These are phyloP conservation scores for Ogataea naganishii DNA, from an alignment of 805 yeast genomes.

Conservation along the genomic window DNA sequence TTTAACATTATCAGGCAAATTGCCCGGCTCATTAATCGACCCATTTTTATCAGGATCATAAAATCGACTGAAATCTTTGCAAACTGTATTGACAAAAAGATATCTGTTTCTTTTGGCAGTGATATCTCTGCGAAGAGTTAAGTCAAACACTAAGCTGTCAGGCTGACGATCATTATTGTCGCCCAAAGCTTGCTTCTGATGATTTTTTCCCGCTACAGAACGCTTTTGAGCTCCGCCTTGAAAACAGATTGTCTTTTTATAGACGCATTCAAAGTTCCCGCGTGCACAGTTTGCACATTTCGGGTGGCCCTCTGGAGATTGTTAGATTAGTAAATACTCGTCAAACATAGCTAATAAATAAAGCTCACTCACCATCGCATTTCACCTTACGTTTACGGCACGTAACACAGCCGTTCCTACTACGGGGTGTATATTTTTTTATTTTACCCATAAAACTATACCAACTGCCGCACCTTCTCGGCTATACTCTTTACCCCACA, in stretches of 20 bases:
- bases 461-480: too few relatives aligned
- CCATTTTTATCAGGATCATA: too few relatives aligned
- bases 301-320: slow-evolving; percentile 22
- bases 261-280: slow-evolving; percentile 13
- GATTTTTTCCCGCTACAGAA: slow-evolving; percentile 23
- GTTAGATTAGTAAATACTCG: slow-evolving; percentile 1
- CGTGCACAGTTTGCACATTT: slow-evolving; percentile 22
- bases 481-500: too few relatives aligned
- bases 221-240: too few relatives aligned
- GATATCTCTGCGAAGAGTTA: slow-evolving; percentile 6
- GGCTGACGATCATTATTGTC: slow-evolving; percentile 6
- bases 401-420: slow-evolving; percentile 37
- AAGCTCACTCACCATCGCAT: slow-evolving; percentile 24
- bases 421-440: too few relatives aligned
- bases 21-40: too few relatives aligned
- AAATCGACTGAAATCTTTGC: too few relatives aligned
- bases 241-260: slow-evolving; percentile 29
- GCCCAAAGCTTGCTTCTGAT: slow-evolving; percentile 27
- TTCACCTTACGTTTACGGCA: slow-evolving; percentile 43
- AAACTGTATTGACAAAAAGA: slow-evolving; percentile 15
- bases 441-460: too few relatives aligned
- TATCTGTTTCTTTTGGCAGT: slow-evolving; percentile 6
- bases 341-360: background rate
- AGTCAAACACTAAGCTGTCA: slow-evolving; percentile 4
- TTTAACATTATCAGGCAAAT: too few relatives aligned